Conservation (phyloP, 768 basidiomycete species). For the Agrocybe pediades region DNA sequence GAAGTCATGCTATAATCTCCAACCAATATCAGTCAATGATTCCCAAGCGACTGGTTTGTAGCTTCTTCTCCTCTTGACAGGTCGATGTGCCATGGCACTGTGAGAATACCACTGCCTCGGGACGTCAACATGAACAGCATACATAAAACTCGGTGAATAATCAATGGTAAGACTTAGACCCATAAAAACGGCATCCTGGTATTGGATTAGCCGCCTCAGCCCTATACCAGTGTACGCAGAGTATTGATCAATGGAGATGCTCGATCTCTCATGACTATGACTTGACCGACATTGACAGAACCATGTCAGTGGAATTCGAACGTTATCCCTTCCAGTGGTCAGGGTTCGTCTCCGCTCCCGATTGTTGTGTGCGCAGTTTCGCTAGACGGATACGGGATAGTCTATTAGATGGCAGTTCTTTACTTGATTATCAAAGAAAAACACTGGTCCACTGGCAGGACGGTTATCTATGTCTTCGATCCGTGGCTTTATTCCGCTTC, state of each 20-base stretch:
- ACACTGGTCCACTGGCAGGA: too few relatives aligned
- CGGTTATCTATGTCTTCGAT: neutral
- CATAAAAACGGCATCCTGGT: neutral
- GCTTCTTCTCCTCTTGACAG: neutral
- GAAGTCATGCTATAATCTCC: neutral
- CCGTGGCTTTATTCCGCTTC: neutral
- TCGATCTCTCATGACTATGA: slow-evolving; percentile 1
- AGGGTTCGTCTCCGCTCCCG: neutral
- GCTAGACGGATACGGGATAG: too few relatives aligned
- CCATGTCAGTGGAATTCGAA: slow-evolving; percentile 4
- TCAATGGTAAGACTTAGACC: too few relatives aligned
- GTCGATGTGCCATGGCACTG: neutral
- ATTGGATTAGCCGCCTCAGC: neutral
- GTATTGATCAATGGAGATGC: slow-evolving; percentile 3
- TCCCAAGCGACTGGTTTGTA: neutral
- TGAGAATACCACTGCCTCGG: neutral
- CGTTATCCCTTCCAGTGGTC: slow-evolving; percentile 3
- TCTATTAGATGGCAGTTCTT: neutral
- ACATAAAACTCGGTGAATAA: too few relatives aligned
- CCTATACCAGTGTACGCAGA: too few relatives aligned
- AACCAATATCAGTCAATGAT: neutral
- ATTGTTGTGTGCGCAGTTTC: slow-evolving; percentile 4
- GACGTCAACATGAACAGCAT: neutral
- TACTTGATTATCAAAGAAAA: neutral
- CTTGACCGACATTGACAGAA: slow-evolving; percentile 3